These are phyloP conservation scores for Dichotomopilus funicola DNA, from an alignment of 2,329 filamentous ascomycete genomes.

Conservation along the genomic window DNA sequence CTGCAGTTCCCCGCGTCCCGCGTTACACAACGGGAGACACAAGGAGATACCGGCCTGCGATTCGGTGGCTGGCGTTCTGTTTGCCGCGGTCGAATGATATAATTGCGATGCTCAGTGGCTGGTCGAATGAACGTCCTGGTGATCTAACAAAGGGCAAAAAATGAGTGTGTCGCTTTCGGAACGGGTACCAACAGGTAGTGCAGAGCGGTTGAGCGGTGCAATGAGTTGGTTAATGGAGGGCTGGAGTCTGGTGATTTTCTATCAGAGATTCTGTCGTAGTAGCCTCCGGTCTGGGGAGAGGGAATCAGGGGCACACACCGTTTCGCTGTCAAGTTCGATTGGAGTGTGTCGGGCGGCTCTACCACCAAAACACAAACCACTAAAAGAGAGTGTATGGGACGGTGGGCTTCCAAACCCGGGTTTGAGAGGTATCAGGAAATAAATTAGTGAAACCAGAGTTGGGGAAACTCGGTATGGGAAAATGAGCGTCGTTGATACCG, in stretches of 20 bases:
- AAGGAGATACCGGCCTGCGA: too few species aligned
- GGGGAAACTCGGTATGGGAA: neutral
- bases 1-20: too few species aligned
- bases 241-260: conserved; percentile 12
- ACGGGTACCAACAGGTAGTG: conserved; percentile 8
- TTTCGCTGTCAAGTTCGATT: conserved; percentile 23
- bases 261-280: conserved; percentile 23
- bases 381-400: conserved; percentile 12
- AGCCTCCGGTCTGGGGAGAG: conserved; percentile 11
- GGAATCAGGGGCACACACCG: conserved; percentile 26
- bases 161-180: neutral
- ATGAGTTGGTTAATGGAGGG: neutral
- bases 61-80: too few species aligned
- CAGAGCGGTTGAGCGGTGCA: neutral
- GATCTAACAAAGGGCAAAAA: neutral
- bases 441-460: conserved; percentile 13
- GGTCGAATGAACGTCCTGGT: neutral
- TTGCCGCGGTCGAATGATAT: too few species aligned
- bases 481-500: conserved; percentile 14
- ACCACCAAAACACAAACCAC: conserved; percentile 12
- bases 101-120: neutral
- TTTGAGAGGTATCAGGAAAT: conserved; percentile 1
- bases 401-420: neutral
- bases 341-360: conserved; percentile 20
- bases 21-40: too few species aligned